These are phyloP conservation scores for Lyophyllum semitale DNA, from an alignment of 768 basidiomycete genomes.

Conservation along the genomic window DNA sequence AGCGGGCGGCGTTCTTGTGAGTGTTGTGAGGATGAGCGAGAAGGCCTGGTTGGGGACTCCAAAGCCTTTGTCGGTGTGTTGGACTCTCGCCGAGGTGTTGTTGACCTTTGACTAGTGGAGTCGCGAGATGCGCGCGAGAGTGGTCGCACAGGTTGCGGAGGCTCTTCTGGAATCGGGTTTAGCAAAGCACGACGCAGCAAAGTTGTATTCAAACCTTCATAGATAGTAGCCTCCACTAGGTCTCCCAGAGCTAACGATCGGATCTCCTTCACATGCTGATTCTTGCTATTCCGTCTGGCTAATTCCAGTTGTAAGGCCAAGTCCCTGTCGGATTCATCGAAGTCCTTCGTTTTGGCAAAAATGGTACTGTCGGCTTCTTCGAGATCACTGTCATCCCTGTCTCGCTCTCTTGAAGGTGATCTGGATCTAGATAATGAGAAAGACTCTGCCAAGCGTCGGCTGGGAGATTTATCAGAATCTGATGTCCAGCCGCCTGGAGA, in stretches of 20 bases:
- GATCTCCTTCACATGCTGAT: constrained; percentile 56
- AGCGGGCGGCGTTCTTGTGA: constrained; percentile 62
- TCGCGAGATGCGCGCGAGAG: constrained; percentile 55
- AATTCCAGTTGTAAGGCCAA: constrained; percentile 77
- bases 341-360: constrained; percentile 33
- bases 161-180: constrained; percentile 50
- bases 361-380: constrained; percentile 49
- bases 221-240: constrained; percentile 67
- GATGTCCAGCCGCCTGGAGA: constrained; percentile 44
- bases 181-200: constrained; percentile 1
- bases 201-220: constrained; percentile 60
- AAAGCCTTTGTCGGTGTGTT: constrained; percentile 35
- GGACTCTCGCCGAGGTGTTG: constrained; percentile 50
- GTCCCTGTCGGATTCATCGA: constrained; percentile 76
- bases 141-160: constrained; percentile 54
- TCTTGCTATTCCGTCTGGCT: constrained; percentile 82
- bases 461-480: constrained; percentile 48
- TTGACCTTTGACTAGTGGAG: constrained; percentile 41
- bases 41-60: constrained; percentile 35
- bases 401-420: constrained; percentile 45
- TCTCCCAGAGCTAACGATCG: constrained; percentile 41
- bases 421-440: constrained; percentile 35
- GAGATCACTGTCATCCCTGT: constrained; percentile 41
- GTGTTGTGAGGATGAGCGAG: constrained; percentile 48
- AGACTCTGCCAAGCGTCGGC: constrained; percentile 33